These are phyloP conservation scores for Colletotrichum spinosum DNA, from an alignment of 2,329 filamentous ascomycete genomes.

Conservation along the genomic window DNA sequence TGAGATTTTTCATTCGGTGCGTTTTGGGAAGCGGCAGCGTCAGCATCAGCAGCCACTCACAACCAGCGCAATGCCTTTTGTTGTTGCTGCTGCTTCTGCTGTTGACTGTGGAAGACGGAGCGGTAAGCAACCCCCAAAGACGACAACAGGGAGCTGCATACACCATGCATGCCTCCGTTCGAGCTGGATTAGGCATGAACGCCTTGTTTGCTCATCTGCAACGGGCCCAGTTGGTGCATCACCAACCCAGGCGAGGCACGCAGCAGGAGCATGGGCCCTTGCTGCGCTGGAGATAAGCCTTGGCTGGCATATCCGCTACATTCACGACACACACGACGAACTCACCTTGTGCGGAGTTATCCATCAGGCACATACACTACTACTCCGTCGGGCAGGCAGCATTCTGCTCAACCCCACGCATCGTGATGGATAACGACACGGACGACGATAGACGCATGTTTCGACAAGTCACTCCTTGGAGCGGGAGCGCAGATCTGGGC, in stretches of 20 bases:
- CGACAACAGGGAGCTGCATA: background rate
- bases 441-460: constrained; percentile 4
- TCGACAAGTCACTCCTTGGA: constrained; percentile 1
- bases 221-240: background rate
- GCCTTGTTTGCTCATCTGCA: background rate
- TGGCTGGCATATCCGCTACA: background rate
- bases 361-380: too few species aligned
- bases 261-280: constrained; percentile 5
- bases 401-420: background rate
- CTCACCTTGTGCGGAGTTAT: too few species aligned
- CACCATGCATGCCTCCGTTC: too few species aligned
- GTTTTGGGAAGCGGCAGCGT: background rate
- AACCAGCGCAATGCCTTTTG: background rate
- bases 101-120: too few species aligned
- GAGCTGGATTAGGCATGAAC: background rate
- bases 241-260: background rate
- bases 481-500: constrained; percentile 18
- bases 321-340: too few species aligned
- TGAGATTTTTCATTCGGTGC: constrained; percentile 10
- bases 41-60: background rate
- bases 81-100: too few species aligned
- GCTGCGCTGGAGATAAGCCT: constrained; percentile 1
- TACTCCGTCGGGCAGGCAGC: too few species aligned
- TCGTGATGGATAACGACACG: background rate
- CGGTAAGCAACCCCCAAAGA: too few species aligned